These are phyloP conservation scores for Escallonia rubra DNA, from an alignment of 129 eudicot genomes.

Conservation along the genomic window DNA sequence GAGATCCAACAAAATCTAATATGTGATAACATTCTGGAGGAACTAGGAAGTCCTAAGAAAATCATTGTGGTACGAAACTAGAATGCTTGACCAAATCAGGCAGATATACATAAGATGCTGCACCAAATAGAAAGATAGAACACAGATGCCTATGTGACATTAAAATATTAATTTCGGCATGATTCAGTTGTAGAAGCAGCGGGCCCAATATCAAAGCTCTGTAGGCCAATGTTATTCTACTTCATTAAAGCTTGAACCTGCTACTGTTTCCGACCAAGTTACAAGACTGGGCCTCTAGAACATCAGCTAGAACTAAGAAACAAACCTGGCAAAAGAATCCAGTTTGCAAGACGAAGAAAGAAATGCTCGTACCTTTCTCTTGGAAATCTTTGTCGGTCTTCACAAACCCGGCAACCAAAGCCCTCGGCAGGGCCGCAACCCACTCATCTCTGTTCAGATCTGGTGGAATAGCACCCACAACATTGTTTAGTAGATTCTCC, in stretches of 20 bases:
- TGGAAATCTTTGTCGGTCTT: conserved; percentile 97
- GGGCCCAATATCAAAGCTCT: neutral
- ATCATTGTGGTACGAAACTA: too few species aligned
- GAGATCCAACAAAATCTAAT: neutral
- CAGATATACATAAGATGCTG: too few species aligned
- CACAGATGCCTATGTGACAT: too few species aligned
- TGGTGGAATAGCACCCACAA: conserved; percentile 75
- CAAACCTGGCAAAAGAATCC: neutral
- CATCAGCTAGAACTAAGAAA: conserved; percentile 11
- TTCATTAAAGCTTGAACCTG: conserved; percentile 5
- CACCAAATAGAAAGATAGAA: too few species aligned
- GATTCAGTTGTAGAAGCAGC: too few species aligned
- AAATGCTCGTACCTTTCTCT: conserved; percentile 58
- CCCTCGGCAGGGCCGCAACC: conserved; percentile 87
- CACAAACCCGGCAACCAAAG: conserved; percentile 93
- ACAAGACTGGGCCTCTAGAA: neutral
- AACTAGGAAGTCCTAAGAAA: too few species aligned
- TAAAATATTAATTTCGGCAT: too few species aligned
- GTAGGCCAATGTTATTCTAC: neutral
- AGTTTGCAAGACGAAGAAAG: neutral
- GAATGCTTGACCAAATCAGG: too few species aligned
- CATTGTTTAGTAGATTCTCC: conserved; percentile 83
- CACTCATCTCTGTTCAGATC: conserved; percentile 91
- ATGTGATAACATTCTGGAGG: too few species aligned
- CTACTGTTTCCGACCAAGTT: conserved; percentile 5